These are phyloP conservation scores for Xylaria palmicola DNA, from an alignment of 495 filamentous ascomycete species.

Conservation along the genomic window DNA sequence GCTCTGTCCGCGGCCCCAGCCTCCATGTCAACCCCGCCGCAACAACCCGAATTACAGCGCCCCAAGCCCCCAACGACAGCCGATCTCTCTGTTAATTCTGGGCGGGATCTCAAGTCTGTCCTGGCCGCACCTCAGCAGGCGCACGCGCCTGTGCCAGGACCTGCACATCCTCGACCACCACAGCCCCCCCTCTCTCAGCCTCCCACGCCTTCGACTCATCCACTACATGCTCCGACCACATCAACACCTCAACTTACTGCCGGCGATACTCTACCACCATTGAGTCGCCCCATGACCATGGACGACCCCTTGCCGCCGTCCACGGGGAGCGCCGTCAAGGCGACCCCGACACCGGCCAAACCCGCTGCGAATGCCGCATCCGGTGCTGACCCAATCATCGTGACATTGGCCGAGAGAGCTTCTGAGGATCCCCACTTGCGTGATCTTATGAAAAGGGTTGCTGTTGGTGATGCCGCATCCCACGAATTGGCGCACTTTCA, in stretches of 20 bases:
- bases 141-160: conserved; percentile 18
- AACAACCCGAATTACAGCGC: conserved; percentile 22
- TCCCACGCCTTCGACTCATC: conserved; percentile 17
- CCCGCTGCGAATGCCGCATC: conserved; percentile 25
- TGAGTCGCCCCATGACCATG: too few species aligned
- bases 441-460: conserved; percentile 93
- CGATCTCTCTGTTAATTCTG: conserved; percentile 18
- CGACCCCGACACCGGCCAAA: conserved; percentile 25
- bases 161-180: conserved; percentile 22
- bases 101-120: conserved; percentile 30
- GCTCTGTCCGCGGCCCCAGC: not conserved
- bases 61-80: conserved; percentile 14
- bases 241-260: conserved; percentile 21
- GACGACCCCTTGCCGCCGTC: too few species aligned
- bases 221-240: conserved; percentile 21
- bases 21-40: conserved; percentile 4
- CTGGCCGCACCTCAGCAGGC: conserved; percentile 31
- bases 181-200: conserved; percentile 22
- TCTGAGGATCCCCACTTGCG: conserved; percentile 85
- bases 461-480: conserved; percentile 76
- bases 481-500: conserved; percentile 87
- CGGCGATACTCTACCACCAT: conserved; percentile 4
- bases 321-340: conserved; percentile 1
- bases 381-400: conserved; percentile 81
- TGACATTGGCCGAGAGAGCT: conserved; percentile 84